Conservation (phyloP, 2,329 filamentous ascomycete species). For the Neurospora sp. region DNA sequence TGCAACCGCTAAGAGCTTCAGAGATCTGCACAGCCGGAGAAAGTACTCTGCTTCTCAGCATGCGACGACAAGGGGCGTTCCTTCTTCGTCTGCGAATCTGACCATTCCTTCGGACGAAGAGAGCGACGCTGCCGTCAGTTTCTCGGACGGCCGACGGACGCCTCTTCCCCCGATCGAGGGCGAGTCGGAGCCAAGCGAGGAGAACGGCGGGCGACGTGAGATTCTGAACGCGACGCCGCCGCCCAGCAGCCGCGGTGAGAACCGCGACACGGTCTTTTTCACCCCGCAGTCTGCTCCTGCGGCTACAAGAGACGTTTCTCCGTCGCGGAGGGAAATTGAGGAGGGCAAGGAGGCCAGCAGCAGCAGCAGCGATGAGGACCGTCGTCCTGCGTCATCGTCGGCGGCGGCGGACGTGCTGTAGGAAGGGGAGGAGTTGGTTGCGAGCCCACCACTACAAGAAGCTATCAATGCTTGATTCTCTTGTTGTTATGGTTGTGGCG, state of each 20-base stretch:
- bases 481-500: conserved; percentile 16
- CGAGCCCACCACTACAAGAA: conserved; percentile 25
- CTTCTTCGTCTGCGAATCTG: conserved; percentile 28
- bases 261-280: conserved; percentile 28
- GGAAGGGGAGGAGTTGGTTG: conserved; percentile 13
- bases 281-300: conserved; percentile 31
- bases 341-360: conserved; percentile 2
- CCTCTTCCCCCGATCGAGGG: conserved; percentile 43
- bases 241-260: conserved; percentile 19
- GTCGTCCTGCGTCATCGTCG: conserved; percentile 1
- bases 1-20: conserved; percentile 56
- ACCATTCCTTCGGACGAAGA: conserved; percentile 46
- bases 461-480: background rate
- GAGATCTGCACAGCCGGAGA: conserved; percentile 42
- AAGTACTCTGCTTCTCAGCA: conserved; percentile 47
- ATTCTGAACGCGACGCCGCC: conserved; percentile 19
- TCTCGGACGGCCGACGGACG: conserved; percentile 48
- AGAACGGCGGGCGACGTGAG: conserved; percentile 8
- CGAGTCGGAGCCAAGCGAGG: conserved; percentile 20
- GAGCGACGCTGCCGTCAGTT: conserved; percentile 49
- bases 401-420: conserved; percentile 5
- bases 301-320: conserved; percentile 13
- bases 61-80: conserved; percentile 27
- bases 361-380: background rate
- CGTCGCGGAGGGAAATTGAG: conserved; percentile 14